Conservation (phyloP, 129 eudicot genomes). For the Lactuca saligna region DNA sequence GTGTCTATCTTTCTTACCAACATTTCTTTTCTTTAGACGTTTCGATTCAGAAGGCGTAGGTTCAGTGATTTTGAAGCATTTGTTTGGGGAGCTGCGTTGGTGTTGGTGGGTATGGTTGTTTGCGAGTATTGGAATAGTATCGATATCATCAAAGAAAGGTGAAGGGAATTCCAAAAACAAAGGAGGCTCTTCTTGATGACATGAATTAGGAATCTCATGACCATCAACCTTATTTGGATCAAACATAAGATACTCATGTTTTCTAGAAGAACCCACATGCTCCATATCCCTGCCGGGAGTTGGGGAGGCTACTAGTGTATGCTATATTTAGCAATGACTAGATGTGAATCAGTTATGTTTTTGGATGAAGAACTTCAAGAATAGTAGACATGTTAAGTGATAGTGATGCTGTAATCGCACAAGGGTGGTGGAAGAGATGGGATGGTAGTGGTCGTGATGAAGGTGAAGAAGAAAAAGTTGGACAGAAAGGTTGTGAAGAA, state of each 20-base stretch:
- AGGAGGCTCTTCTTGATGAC: conserved; percentile 30
- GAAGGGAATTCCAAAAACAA: conserved; percentile 33
- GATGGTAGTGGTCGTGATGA: background rate
- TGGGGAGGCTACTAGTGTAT: background rate
- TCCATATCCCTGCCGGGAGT: conserved; percentile 13
- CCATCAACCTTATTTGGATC: conserved; percentile 12
- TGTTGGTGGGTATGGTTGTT: conserved; percentile 5
- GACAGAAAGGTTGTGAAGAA: conserved; percentile 3
- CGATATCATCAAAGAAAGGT: conserved; percentile 36
- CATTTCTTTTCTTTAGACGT: conserved; percentile 19
- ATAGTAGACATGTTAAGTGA: conserved; percentile 1
- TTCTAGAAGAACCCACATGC: conserved; percentile 16
- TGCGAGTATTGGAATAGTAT: conserved; percentile 15
- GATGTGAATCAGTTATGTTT: background rate
- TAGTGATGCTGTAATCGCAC: conserved; percentile 25
- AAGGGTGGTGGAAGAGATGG: background rate
- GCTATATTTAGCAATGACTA: background rate
- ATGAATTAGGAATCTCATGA: background rate
- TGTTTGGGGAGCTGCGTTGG: conserved; percentile 5
- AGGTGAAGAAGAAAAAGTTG: background rate
- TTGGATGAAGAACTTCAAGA: conserved; percentile 5
- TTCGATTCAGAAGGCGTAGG: conserved; percentile 26
- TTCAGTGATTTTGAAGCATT: conserved; percentile 9
- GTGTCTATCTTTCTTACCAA: conserved; percentile 59
- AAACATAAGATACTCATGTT: conserved; percentile 8